A percentile compares a stretch with the other conserved stretches of the same genome.
Conservation (phyloP, 148 eudicot species). For the Rhododendron henanense region DNA sequence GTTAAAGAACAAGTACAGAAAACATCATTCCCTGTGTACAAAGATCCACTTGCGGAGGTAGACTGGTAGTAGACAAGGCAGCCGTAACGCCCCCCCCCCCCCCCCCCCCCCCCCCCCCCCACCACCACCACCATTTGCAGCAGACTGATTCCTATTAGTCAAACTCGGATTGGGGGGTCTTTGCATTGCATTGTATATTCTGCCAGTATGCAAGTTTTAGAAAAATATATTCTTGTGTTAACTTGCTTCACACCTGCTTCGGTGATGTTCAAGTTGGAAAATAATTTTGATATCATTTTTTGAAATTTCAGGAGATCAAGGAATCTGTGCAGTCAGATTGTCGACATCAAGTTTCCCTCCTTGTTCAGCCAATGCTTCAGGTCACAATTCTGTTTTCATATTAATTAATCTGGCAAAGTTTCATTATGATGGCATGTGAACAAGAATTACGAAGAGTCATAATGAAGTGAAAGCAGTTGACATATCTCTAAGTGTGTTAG, state of each 20-base stretch:
- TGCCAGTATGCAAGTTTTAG: not conserved
- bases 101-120: too few relatives aligned
- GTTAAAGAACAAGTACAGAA: too few relatives aligned
- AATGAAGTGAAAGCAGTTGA: not conserved
- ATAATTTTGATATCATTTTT: not conserved
- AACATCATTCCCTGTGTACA: too few relatives aligned
- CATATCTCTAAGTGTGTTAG: not conserved
- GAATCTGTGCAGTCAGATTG: conserved; percentile 77
- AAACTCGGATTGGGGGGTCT: not conserved
- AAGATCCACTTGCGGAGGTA: too few relatives aligned
- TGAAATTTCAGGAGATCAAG: conserved; percentile 58
- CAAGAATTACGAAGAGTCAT: not conserved
- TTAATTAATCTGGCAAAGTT: not conserved
- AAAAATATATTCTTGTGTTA: not conserved
- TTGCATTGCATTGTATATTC: not conserved
- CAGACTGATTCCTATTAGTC: not conserved
- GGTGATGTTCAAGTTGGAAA: not conserved
- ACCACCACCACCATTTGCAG: not conserved
- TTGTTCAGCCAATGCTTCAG: conserved; percentile 60
- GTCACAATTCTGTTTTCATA: not conserved
- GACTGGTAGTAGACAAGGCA: too few relatives aligned
- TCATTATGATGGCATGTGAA: not conserved
- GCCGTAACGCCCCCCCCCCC: too few relatives aligned
- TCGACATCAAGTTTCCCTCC: conserved; percentile 89
- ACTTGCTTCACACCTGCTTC: not conserved